Evolutionary conservation across 2,329 filamentous ascomycete species (phyloP).

Genomic region (Mycocentrospora acerina): DNA sequence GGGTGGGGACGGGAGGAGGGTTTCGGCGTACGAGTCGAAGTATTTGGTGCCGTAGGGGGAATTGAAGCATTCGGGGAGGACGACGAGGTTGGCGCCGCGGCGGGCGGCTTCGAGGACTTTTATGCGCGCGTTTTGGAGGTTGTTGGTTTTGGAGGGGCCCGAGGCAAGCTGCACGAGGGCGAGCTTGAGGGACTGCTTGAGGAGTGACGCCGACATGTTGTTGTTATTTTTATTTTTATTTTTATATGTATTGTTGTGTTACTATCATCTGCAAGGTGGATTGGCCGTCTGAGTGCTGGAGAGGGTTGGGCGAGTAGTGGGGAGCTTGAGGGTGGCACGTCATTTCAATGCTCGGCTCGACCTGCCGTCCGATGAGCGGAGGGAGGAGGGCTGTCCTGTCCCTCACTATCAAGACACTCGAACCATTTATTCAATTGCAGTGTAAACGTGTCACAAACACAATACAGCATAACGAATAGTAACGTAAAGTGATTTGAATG

Average conservation of each 20-base stretch:
- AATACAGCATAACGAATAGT: no score
- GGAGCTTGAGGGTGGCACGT: no score
- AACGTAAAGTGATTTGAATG: no score
- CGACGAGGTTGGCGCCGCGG: constrained; percentile 77
- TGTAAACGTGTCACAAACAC: neutral
- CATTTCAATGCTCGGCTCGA: no score
- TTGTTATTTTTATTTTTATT: neutral
- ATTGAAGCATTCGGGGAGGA: constrained; percentile 98
- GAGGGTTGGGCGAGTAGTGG: no score
- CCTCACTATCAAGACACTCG: no score
- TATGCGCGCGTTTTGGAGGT: constrained; percentile 76
- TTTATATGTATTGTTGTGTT: no score
- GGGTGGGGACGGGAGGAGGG: constrained; percentile 76
- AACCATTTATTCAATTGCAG: no score
- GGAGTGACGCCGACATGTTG: constrained; percentile 27
- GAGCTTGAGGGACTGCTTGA: constrained; percentile 43
- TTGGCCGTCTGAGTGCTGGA: no score
- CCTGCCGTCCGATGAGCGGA: no score
- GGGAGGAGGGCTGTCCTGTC: no score
- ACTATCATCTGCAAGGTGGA: no score
- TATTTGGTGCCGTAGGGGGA: constrained; percentile 90
- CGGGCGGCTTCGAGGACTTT: constrained; percentile 81
- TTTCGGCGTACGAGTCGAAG: constrained; percentile 91
- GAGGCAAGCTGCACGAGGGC: constrained; percentile 53
- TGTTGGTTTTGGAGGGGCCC: constrained; percentile 74